phyloP scores from a whole-genome alignment of 805 yeast species.

The Komagataella pseudopastoris region DNA sequence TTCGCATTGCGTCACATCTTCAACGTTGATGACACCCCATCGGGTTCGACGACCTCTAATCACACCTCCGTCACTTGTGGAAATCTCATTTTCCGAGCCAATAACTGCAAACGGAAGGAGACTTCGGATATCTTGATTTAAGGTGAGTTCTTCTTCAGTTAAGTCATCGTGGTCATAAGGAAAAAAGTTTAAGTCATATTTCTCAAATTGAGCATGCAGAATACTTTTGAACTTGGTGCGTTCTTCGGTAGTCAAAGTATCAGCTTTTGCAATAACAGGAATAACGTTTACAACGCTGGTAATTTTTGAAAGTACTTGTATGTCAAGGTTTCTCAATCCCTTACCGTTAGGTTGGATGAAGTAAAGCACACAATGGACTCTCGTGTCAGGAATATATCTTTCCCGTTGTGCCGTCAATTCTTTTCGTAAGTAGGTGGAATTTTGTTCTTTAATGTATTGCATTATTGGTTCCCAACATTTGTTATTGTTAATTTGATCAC shows the following conservation, averaged over 20 bases:
- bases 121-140: constrained; percentile 61
- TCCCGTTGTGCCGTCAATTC: constrained; percentile 94
- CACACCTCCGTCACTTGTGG: constrained; percentile 57
- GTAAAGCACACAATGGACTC: constrained; percentile 88
- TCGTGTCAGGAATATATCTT: constrained; percentile 64
- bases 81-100: constrained; percentile 72
- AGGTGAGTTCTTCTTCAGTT: constrained; percentile 58
- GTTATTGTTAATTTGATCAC: constrained; percentile 90
- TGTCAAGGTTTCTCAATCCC: constrained; percentile 76
- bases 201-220: constrained; percentile 63
- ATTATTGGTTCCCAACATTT: constrained; percentile 95
- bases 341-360: constrained; percentile 82
- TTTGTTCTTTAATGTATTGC: constrained; percentile 91
- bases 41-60: constrained; percentile 86
- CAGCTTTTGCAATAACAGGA: constrained; percentile 92
- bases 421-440: constrained; percentile 78
- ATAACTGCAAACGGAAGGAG: constrained; percentile 89
- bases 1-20: constrained; percentile 91
- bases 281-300: constrained; percentile 87
- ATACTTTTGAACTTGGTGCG: constrained; percentile 64
- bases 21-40: constrained; percentile 91
- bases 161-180: constrained; percentile 49
- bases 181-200: constrained; percentile 64
- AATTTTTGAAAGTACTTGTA: constrained; percentile 69
- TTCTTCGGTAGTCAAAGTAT: constrained; percentile 77